Evolutionary conservation across 2,329 filamentous ascomycete genomes (phyloP).

Genomic region (Corinectria fuckeliana): DNA sequence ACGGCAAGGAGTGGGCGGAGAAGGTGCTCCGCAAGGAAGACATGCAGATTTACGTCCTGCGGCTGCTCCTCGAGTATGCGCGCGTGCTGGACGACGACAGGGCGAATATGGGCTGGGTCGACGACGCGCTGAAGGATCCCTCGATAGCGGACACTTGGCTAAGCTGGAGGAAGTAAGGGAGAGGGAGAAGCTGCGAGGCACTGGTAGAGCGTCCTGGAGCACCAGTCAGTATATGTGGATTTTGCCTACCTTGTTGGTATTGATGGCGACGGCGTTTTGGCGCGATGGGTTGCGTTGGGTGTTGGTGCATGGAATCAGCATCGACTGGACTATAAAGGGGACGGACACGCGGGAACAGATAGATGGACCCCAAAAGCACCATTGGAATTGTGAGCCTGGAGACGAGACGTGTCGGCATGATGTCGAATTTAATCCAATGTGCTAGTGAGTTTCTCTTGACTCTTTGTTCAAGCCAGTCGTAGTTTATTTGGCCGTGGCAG

Average conservation of each 20-base stretch:
- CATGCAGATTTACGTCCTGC: slow-evolving; percentile 73
- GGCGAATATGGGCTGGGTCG: slow-evolving; percentile 62
- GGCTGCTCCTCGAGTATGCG: slow-evolving; percentile 70
- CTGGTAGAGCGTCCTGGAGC: neutral
- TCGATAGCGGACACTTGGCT: slow-evolving; percentile 42
- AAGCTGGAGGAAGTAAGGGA: slow-evolving; percentile 28
- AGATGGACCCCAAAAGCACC: slow-evolving; percentile 16
- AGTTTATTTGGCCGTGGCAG: no score
- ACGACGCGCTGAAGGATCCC: slow-evolving; percentile 51
- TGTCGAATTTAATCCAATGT: neutral
- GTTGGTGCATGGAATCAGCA: neutral
- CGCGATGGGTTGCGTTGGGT: neutral
- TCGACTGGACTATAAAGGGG: neutral
- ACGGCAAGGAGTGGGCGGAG: slow-evolving; percentile 72
- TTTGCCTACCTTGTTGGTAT: slow-evolving; percentile 20
- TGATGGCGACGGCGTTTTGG: slow-evolving; percentile 23
- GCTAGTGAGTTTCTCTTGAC: neutral
- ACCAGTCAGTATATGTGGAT: neutral
- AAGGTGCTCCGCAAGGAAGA: slow-evolving; percentile 73
- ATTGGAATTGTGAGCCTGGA: slow-evolving; percentile 12
- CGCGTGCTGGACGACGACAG: slow-evolving; percentile 59
- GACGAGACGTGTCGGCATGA: slow-evolving; percentile 6
- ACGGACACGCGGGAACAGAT: slow-evolving; percentile 13
- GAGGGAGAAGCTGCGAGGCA: slow-evolving; percentile 3
- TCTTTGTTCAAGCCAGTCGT: no score